Evolutionary conservation across 768 basidiomycete species (phyloP).

Genomic region (Xerocomus spinulosus): DNA sequence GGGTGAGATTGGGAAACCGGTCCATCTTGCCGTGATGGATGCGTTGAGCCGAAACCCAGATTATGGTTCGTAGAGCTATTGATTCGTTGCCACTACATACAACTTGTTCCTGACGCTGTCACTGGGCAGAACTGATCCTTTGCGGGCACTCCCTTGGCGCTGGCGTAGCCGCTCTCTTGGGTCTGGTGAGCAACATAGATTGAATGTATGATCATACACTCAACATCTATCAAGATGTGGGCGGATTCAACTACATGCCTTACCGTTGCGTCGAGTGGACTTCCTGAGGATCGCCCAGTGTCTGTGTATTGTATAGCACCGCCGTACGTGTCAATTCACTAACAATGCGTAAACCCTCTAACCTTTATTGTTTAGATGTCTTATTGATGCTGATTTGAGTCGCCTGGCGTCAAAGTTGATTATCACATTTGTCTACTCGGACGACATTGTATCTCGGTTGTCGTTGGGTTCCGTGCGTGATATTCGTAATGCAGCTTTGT

Average conservation of each 20-base stretch:
- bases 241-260: constrained; percentile 75
- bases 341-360: not conserved
- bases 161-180: constrained; percentile 72
- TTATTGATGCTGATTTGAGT: constrained; percentile 57
- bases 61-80: constrained; percentile 51
- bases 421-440: constrained; percentile 76
- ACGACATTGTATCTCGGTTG: constrained; percentile 75
- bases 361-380: constrained; percentile 39
- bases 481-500: constrained; percentile 66
- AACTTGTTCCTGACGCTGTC: not conserved
- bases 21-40: constrained; percentile 67
- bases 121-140: constrained; percentile 55
- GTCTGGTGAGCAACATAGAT: constrained; percentile 46
- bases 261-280: constrained; percentile 61
- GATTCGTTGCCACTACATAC: not conserved
- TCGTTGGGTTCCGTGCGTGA: constrained; percentile 77
- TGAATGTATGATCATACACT: not conserved
- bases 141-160: constrained; percentile 85
- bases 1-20: constrained; percentile 72
- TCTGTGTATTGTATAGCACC: constrained; percentile 78
- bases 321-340: constrained; percentile 48
- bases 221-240: constrained; percentile 60
- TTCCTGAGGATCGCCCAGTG: constrained; percentile 61
- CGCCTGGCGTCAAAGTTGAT: constrained; percentile 59
- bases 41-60: constrained; percentile 65